Conservation (phyloP, 352 stramenopile genomes). For the Phytophthora macrochlamydospora region DNA sequence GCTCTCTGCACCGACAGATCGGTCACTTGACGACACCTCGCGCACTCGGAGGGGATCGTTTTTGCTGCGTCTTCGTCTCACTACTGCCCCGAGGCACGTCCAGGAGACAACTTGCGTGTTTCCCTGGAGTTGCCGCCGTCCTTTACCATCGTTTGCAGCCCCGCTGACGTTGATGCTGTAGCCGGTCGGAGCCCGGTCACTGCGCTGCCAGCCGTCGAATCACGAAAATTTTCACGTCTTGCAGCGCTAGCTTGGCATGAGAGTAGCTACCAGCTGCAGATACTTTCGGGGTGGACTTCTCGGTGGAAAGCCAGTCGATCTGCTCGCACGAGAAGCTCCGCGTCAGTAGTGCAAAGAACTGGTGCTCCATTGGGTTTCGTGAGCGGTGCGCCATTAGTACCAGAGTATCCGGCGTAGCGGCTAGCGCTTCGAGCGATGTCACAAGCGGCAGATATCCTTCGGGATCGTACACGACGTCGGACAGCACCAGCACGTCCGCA, state of each 20-base stretch:
- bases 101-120: conserved; percentile 26
- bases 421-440: conserved; percentile 52
- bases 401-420: conserved; percentile 36
- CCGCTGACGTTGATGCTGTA: conserved; percentile 13
- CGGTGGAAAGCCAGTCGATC: conserved; percentile 48
- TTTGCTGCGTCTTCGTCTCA: conserved; percentile 22
- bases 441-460: conserved; percentile 74
- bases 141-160: conserved; percentile 27
- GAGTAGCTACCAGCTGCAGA: conserved; percentile 11
- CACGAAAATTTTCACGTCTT: conserved; percentile 78
- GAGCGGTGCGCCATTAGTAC: conserved; percentile 83
- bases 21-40: conserved; percentile 21
- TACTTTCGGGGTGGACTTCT: conserved; percentile 19
- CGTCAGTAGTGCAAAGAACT: conserved; percentile 76
- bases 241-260: conserved; percentile 39
- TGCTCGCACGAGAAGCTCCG: conserved; percentile 49
- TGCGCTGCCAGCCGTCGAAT: conserved; percentile 37
- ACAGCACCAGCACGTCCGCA: conserved; percentile 75
- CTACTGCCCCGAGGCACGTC: conserved; percentile 14
- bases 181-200: conserved; percentile 16
- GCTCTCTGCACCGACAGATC: conserved; percentile 34
- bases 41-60: conserved; percentile 3
- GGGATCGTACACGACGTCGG: conserved; percentile 84
- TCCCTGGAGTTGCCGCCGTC: conserved; percentile 6
- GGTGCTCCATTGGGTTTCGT: conserved; percentile 79